Conservation (phyloP, 768 basidiomycete genomes). For the Leccinum fibrillosum region DNA sequence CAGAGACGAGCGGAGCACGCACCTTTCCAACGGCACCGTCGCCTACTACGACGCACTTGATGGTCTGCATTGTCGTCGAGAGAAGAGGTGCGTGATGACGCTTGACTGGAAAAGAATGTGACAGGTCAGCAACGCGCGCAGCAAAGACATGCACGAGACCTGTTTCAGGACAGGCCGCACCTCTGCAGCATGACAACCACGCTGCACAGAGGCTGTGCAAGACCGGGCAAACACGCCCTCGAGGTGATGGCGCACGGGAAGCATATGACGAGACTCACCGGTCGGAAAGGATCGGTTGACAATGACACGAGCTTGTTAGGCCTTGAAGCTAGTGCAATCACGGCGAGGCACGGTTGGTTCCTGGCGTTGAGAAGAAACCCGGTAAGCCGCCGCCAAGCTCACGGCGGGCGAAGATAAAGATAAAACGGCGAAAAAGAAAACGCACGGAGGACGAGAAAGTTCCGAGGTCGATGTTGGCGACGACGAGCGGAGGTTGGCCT, state of each 20-base stretch:
- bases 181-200: slow-evolving; percentile 31
- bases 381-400: slow-evolving; percentile 17
- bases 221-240: slow-evolving; percentile 9
- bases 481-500: slow-evolving; percentile 29
- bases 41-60: slow-evolving; percentile 96
- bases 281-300: slow-evolving; percentile 12
- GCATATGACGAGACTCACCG: slow-evolving; percentile 19
- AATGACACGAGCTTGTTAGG: slow-evolving; percentile 19
- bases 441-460: slow-evolving; percentile 18
- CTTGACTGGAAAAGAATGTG: slow-evolving; percentile 6
- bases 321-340: slow-evolving; percentile 28
- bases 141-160: slow-evolving; percentile 21
- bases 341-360: slow-evolving; percentile 23
- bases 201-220: slow-evolving; percentile 24
- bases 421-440: slow-evolving; percentile 2
- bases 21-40: slow-evolving; percentile 99
- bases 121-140: slow-evolving; percentile 20
- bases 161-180: slow-evolving; percentile 20
- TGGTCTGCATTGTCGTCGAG: slow-evolving; percentile 77
- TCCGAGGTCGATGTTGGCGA: slow-evolving; percentile 26
- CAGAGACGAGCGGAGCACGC: slow-evolving; percentile 28
- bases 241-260: slow-evolving; percentile 3
- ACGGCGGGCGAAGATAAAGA: neutral
- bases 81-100: slow-evolving; percentile 8
- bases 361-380: slow-evolving; percentile 20